Percentiles rank a stretch among this genome's conserved stretches.
Evolutionary conservation across 2,329 filamentous ascomycete genomes (phyloP).

Genomic region (Alternaria gansuensis): DNA sequence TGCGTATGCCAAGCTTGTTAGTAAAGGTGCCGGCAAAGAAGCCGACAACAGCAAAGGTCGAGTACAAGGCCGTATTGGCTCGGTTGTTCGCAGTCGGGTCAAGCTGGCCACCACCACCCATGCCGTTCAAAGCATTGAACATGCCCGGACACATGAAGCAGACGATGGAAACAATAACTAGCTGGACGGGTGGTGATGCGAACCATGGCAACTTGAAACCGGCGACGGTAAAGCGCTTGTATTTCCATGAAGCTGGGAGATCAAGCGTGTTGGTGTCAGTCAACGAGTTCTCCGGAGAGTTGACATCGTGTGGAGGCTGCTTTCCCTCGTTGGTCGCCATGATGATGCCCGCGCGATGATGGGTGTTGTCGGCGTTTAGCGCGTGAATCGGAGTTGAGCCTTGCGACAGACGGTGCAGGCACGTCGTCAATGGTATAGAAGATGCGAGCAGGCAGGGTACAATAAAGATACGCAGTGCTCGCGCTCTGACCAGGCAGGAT

Average conservation of each 20-base stretch:
- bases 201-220: constrained; percentile 58
- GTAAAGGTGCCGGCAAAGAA: constrained; percentile 76
- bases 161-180: constrained; percentile 61
- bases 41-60: constrained; percentile 72
- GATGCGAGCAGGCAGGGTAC: constrained; percentile 8
- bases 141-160: constrained; percentile 65
- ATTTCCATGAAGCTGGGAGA: constrained; percentile 59
- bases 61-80: constrained; percentile 75
- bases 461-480: constrained; percentile 23
- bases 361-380: constrained; percentile 2
- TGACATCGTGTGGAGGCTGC: constrained; percentile 35
- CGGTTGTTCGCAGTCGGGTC: constrained; percentile 67
- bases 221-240: constrained; percentile 55
- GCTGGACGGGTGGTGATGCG: constrained; percentile 60
- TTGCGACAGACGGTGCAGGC: constrained; percentile 5
- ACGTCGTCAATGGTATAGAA: constrained; percentile 4
- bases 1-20: constrained; percentile 76
- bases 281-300: constrained; percentile 44
- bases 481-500: constrained; percentile 25
- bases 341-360: constrained; percentile 15
- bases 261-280: constrained; percentile 45
- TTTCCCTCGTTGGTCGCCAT: constrained; percentile 45
- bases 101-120: constrained; percentile 61
- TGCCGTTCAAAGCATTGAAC: constrained; percentile 63
- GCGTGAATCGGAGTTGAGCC: not conserved